Conservation (phyloP, 2,329 filamentous ascomycete species). For the Dactylonectria estremocensis region DNA sequence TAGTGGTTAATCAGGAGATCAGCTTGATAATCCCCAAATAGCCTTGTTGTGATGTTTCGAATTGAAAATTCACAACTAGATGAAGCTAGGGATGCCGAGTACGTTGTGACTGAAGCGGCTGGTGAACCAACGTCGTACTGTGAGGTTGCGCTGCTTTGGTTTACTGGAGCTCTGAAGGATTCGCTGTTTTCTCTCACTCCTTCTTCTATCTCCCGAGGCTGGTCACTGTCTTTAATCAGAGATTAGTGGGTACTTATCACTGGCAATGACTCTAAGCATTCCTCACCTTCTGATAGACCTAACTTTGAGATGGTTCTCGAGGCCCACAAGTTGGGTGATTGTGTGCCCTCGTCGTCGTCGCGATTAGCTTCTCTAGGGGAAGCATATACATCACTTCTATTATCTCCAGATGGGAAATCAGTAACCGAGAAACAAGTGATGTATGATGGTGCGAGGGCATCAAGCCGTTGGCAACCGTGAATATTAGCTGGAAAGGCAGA, state of each 20-base stretch:
- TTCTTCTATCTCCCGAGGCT: background rate
- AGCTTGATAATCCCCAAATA: conserved; percentile 17
- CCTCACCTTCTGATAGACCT: background rate
- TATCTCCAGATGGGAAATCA: background rate
- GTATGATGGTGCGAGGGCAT: background rate
- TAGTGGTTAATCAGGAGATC: conserved; percentile 33
- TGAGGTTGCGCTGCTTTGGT: background rate
- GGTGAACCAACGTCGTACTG: background rate
- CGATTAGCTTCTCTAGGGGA: background rate
- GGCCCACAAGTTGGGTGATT: background rate
- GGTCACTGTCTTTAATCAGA: background rate
- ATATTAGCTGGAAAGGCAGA: conserved; percentile 12
- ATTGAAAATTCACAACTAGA: background rate
- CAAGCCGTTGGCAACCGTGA: background rate
- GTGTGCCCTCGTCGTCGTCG: background rate
- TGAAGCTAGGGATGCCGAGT: background rate
- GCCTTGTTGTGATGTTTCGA: conserved; percentile 2
- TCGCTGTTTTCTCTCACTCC: background rate
- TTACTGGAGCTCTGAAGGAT: background rate
- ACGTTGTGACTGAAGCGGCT: background rate
- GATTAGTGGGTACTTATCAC: background rate
- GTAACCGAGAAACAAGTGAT: background rate
- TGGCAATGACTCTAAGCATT: background rate
- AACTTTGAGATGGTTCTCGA: background rate
- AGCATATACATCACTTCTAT: background rate